Evolutionary conservation across 2,329 filamentous ascomycete genomes (phyloP).

Genomic region (Nemania serpens): DNA sequence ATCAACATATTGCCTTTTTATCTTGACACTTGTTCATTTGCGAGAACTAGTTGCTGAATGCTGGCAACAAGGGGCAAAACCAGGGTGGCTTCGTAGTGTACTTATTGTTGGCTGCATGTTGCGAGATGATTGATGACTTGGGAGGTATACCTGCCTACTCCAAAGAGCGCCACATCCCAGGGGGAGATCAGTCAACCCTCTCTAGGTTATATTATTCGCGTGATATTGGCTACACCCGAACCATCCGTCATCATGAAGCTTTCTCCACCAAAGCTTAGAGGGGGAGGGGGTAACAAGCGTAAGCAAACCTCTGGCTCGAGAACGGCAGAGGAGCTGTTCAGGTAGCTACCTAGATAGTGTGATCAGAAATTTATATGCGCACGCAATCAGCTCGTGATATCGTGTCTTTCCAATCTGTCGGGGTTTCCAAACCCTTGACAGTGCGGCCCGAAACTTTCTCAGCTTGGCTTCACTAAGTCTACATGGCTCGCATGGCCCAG

Average conservation of each 20-base stretch:
- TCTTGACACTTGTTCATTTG: background rate
- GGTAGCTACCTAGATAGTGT: background rate
- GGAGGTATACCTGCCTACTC: background rate
- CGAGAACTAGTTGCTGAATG: background rate
- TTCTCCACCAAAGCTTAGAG: constrained; percentile 12
- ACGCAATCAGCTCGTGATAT: constrained; percentile 24
- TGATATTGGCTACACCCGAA: constrained; percentile 19
- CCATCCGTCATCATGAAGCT: constrained; percentile 18
- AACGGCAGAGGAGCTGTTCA: background rate
- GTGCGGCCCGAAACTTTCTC: constrained; percentile 13
- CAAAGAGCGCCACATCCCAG: constrained; percentile 22
- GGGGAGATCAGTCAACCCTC: constrained; percentile 15
- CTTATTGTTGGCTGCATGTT: constrained; percentile 13
- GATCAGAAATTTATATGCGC: constrained; percentile 12
- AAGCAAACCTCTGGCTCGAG: constrained; percentile 19
- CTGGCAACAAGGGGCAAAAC: background rate
- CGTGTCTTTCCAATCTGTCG: constrained; percentile 14
- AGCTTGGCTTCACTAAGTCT: constrained; percentile 10
- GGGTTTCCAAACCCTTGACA: constrained; percentile 7
- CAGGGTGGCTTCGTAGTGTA: background rate
- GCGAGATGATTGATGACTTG: constrained; percentile 1
- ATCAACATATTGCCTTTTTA: constrained; percentile 2
- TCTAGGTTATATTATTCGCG: constrained; percentile 20
- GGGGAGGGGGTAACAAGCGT: constrained; percentile 13
- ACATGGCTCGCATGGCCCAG: too few species aligned